Percentiles rank a stretch among this genome's conserved stretches.
Conservation (phyloP, 2,329 filamentous ascomycete genomes). For the Verticillium nonalfalfae region DNA sequence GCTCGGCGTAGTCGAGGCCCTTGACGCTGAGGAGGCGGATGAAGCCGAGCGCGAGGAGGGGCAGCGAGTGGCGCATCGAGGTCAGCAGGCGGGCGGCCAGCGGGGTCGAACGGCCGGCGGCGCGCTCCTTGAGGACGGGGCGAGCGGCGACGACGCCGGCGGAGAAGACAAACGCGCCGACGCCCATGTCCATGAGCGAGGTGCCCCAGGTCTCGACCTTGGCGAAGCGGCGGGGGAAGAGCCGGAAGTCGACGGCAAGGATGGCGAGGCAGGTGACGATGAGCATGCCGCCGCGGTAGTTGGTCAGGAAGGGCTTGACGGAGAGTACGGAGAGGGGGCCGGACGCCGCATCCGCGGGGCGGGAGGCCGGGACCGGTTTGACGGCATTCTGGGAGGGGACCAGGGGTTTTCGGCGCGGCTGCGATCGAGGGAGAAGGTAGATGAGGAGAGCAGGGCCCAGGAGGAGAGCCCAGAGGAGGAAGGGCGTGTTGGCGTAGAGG, state of each 20-base stretch:
- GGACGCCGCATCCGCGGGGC: conserved; percentile 9
- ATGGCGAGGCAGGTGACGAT: conserved; percentile 85
- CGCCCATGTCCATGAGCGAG: conserved; percentile 96
- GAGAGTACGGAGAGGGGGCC: conserved; percentile 51
- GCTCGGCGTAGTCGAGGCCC: conserved; percentile 90
- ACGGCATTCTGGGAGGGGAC: conserved; percentile 34
- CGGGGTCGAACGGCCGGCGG: conserved; percentile 40
- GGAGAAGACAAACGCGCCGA: conserved; percentile 96
- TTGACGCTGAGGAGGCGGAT: conserved; percentile 85
- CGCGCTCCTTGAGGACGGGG: conserved; percentile 64
- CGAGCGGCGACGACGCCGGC: conserved; percentile 86
- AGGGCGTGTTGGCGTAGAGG: conserved; percentile 68
- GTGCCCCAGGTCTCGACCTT: conserved; percentile 99
- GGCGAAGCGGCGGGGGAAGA: conserved; percentile 91
- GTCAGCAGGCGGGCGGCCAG: conserved; percentile 53
- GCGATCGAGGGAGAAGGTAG: conserved; percentile 41
- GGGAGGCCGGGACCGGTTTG: conserved; percentile 7
- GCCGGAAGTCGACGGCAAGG: conserved; percentile 89
- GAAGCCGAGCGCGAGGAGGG: conserved; percentile 72
- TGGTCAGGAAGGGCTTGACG: conserved; percentile 86
- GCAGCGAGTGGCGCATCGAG: conserved; percentile 74
- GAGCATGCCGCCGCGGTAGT: conserved; percentile 88
- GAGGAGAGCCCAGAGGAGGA: conserved; percentile 70
- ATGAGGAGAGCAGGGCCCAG: conserved; percentile 64
- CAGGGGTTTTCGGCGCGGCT: conserved; percentile 38